Evolutionary conservation across 176 grass and related monocot genomes (phyloP).

Genomic region (Guadua angustifolia): DNA sequence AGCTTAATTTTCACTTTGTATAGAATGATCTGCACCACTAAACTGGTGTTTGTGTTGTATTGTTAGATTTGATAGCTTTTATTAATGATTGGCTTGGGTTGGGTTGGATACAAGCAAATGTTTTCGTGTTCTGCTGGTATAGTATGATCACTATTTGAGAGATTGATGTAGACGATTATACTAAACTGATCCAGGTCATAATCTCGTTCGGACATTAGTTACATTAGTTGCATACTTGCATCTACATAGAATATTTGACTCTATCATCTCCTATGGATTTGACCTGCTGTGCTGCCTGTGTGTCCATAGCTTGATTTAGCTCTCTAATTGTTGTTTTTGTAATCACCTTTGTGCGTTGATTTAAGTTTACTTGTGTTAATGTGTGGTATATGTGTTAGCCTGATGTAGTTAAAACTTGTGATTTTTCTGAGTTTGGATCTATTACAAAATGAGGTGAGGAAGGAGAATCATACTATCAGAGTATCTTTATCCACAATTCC

Average conservation of each 20-base stretch:
- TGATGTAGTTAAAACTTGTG: background rate
- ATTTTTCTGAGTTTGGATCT: background rate
- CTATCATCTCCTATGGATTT: too few species aligned
- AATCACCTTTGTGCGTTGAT: background rate
- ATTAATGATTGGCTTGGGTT: background rate
- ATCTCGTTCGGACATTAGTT: background rate
- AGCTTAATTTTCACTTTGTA: background rate
- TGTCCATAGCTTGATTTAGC: background rate
- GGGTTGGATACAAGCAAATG: background rate
- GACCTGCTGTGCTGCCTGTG: too few species aligned
- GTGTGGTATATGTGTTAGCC: background rate
- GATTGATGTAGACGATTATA: background rate
- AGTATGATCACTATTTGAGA: conserved; percentile 8
- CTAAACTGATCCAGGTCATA: background rate
- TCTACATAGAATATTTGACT: background rate
- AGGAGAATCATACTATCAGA: background rate
- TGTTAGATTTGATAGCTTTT: background rate
- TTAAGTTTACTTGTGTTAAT: conserved; percentile 5
- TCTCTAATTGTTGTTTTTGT: background rate
- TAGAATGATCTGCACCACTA: background rate
- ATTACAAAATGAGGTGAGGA: background rate
- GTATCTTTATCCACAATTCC: background rate
- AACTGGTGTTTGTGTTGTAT: background rate
- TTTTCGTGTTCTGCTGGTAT: background rate
- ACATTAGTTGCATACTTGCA: background rate